Evolutionary conservation across 768 basidiomycete species (phyloP).

Genomic region (Chalciporus piperatus): DNA sequence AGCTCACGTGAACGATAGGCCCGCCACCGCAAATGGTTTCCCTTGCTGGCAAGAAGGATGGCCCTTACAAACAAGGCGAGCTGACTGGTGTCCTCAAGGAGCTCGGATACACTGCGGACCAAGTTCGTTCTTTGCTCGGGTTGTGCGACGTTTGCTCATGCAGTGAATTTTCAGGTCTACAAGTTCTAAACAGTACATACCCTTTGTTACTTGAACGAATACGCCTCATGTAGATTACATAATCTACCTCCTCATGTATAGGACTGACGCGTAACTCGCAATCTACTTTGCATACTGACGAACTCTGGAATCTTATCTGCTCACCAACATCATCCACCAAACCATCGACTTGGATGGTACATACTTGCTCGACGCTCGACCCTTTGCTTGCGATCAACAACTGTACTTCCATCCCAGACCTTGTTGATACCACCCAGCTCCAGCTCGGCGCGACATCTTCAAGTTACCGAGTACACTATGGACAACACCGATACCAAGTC

Average conservation of each 20-base stretch:
- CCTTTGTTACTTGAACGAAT: not conserved
- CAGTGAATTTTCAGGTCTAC: constrained; percentile 32
- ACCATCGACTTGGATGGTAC: constrained; percentile 3
- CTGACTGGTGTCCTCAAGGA: constrained; percentile 83
- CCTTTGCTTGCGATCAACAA: constrained; percentile 3
- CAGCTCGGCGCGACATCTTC: constrained; percentile 1
- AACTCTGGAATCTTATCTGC: constrained; percentile 10
- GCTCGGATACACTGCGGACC: constrained; percentile 78
- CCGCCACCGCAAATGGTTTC: constrained; percentile 90
- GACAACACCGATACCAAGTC: constrained; percentile 46
- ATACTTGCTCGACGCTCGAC: not conserved
- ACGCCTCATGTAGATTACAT: constrained; percentile 25
- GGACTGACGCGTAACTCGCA: constrained; percentile 25
- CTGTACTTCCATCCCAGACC: not conserved
- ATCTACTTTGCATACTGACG: constrained; percentile 5
- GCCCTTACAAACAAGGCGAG: constrained; percentile 75
- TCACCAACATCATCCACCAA: constrained; percentile 3
- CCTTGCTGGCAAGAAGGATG: constrained; percentile 85
- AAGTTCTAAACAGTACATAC: constrained; percentile 34
- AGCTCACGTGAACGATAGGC: constrained; percentile 34
- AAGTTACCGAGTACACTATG: constrained; percentile 32
- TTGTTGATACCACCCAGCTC: constrained; percentile 9
- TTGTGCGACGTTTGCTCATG: not conserved
- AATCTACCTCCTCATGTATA: constrained; percentile 13
- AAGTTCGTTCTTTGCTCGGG: constrained; percentile 47